phyloP scores from a whole-genome alignment of 176 grass and related monocot genomes.

The Carex scoparia region DNA sequence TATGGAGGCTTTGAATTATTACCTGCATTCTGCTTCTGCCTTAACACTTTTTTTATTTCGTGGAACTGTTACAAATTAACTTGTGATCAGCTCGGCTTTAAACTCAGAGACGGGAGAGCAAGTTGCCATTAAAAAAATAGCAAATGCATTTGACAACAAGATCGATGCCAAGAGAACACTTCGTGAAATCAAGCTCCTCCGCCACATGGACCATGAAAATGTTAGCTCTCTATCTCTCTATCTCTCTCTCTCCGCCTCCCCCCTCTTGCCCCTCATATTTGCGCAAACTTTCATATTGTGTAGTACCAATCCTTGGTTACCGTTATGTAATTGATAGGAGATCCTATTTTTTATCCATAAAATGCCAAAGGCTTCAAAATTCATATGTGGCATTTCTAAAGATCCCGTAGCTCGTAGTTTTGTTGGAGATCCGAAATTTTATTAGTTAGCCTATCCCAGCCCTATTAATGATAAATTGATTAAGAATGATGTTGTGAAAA shows the following conservation, averaged over 20 bases:
- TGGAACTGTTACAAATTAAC: neutral
- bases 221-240: constrained; percentile 29
- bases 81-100: constrained; percentile 60
- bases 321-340: neutral
- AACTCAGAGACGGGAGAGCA: constrained; percentile 94
- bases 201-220: constrained; percentile 99
- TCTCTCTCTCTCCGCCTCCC: neutral
- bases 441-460: neutral
- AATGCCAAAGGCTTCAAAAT: constrained; percentile 21
- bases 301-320: constrained; percentile 17
- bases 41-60: neutral
- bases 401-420: neutral
- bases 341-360: constrained; percentile 21
- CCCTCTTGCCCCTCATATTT: neutral
- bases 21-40: neutral
- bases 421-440: neutral
- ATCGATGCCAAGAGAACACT: constrained; percentile 98
- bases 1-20: neutral
- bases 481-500: neutral
- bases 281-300: neutral
- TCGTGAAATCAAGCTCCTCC: constrained; percentile 95
- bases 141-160: constrained; percentile 98
- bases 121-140: constrained; percentile 99
- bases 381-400: neutral
- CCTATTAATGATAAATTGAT: neutral